Evolutionary conservation across 2,329 filamentous ascomycete genomes (phyloP), one percentile per base, ranked within the genome.

Genomic region (Leptographium galeiforme): DNA sequence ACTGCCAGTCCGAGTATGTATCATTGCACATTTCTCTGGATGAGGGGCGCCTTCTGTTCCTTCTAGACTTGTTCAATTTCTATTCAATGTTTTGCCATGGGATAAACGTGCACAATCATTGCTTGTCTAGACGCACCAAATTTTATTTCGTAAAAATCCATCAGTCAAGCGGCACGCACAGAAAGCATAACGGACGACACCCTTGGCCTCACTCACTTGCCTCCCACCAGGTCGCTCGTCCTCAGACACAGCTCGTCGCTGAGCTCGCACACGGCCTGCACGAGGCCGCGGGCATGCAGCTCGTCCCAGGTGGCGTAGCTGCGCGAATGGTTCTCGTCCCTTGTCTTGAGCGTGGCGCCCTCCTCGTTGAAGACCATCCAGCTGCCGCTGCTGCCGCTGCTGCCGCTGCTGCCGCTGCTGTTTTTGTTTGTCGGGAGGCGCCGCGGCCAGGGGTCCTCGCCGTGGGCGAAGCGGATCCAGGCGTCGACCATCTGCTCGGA

Each of bases 401-500:
- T n/a, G n/a, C n/a, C n/a, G n/a, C 39, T 19, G 19, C 41, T 2
- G 1, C 12, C 16, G 8, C 12, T 30, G 47, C 12, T 10, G 25
- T 25, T 25, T 25, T 7, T 50, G 48, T 3, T 13, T 4, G 36
- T 47, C 34, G 36, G 36, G 36, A 38, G 38, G 38, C 38, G 38
- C 13, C 38, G 38, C 38, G 38, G 38, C 56, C 54, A 57, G 8
- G 56, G 54, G 4, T 48, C 47, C 32, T 53, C 44, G 30, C 56
- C 56, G n/a, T 50, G 43, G 12, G 56, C 52, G 46, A 57, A 56
- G n/a, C 38, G n/a, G n/a, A 58, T 16, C 50, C 52, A 56, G 32
- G 55, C 56, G 10, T 34, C 53, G 34, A 18, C 25, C 54, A 58
- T 57, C 10, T 13, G 14, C 12, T 32, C 49, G 2, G 45, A 32